Evolutionary conservation across 2,329 filamentous ascomycete genomes (phyloP).

Genomic region (Trichoderma sp.): DNA sequence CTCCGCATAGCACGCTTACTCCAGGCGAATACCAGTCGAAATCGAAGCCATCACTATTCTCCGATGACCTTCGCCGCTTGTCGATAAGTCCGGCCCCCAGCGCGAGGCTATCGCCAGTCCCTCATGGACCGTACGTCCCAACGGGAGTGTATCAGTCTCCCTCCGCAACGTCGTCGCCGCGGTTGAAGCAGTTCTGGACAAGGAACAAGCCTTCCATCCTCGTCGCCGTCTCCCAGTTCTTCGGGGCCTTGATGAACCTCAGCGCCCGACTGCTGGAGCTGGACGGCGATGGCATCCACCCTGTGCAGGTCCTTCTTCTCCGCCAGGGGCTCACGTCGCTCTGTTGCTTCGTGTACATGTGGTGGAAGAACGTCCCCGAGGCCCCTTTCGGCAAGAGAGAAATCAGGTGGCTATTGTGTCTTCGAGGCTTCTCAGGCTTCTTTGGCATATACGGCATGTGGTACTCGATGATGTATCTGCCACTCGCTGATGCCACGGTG

Average conservation of each 20-base stretch:
- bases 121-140: conserved; percentile 25
- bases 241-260: conserved; percentile 84
- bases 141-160: neutral
- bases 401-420: conserved; percentile 67
- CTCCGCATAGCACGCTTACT: neutral
- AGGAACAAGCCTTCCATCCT: conserved; percentile 72
- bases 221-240: conserved; percentile 76
- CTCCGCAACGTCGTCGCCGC: conserved; percentile 23
- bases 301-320: conserved; percentile 80
- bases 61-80: conserved; percentile 26
- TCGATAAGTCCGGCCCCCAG: conserved; percentile 34
- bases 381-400: conserved; percentile 70
- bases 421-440: conserved; percentile 70
- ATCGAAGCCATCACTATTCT: conserved; percentile 13
- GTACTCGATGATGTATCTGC: conserved; percentile 70
- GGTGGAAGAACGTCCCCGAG: conserved; percentile 65
- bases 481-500: conserved; percentile 84
- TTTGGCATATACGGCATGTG: conserved; percentile 81
- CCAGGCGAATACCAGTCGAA: conserved; percentile 11
- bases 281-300: conserved; percentile 72
- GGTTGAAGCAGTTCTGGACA: conserved; percentile 54
- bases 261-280: conserved; percentile 75
- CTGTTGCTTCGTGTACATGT: conserved; percentile 72
- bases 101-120: conserved; percentile 30
- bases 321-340: conserved; percentile 75